phyloP scores from a whole-genome alignment of 768 basidiomycete genomes.

The Boletus patriciae region DNA sequence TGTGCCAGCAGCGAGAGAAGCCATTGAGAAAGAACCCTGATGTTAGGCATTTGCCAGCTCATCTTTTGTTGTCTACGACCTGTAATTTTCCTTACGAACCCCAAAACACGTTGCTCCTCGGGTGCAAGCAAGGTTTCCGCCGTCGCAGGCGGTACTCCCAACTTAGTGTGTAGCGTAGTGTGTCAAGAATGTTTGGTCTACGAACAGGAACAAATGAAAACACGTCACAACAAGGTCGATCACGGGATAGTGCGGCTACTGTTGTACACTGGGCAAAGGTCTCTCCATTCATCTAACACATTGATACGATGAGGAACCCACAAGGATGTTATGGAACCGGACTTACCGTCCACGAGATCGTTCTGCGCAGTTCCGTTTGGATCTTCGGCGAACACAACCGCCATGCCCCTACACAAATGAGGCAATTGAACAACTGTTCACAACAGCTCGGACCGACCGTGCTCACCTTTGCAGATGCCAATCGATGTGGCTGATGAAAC shows the following conservation, averaged over 20 bases:
- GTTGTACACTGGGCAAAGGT: conserved; percentile 22
- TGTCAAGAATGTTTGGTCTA: too few relatives aligned
- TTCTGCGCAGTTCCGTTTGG: conserved; percentile 24
- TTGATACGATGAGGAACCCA: neutral
- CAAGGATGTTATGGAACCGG: neutral
- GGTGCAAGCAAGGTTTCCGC: too few relatives aligned
- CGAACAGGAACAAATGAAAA: too few relatives aligned
- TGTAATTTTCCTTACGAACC: too few relatives aligned
- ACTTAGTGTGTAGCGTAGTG: too few relatives aligned
- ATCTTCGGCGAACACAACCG: conserved; percentile 40
- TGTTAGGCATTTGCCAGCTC: too few relatives aligned
- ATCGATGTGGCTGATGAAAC: conserved; percentile 25
- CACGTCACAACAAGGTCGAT: too few relatives aligned
- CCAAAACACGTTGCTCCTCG: too few relatives aligned
- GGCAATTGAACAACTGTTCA: conserved; percentile 38
- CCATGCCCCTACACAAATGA: conserved; percentile 42
- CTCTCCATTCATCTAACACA: conserved; percentile 16
- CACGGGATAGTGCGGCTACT: neutral
- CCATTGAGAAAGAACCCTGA: too few relatives aligned
- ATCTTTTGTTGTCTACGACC: too few relatives aligned
- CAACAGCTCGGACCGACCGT: conserved; percentile 8
- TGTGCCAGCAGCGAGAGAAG: too few relatives aligned
- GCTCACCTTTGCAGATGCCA: conserved; percentile 26
- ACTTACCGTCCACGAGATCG: conserved; percentile 22
- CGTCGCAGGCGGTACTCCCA: too few relatives aligned